phyloP scores from a whole-genome alignment of 2,329 filamentous ascomycete species.

The Cercospora sp. region DNA sequence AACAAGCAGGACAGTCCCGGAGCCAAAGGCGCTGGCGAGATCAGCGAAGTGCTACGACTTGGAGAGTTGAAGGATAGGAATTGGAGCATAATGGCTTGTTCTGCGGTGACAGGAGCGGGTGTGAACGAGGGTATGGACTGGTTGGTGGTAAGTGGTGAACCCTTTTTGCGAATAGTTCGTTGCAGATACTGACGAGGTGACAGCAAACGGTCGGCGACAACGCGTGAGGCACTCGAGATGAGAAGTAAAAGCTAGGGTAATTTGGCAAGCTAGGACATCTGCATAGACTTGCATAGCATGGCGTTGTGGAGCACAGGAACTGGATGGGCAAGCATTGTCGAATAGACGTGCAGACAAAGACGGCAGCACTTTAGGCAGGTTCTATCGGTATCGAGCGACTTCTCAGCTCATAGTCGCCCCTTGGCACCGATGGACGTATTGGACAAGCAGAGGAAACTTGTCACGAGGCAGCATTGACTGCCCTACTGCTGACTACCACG shows the following conservation, averaged over 20 bases:
- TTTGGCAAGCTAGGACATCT: conserved; percentile 4
- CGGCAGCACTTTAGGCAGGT: conserved; percentile 10
- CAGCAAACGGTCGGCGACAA: conserved; percentile 33
- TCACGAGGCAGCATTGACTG: neutral
- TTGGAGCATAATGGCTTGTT: conserved; percentile 99
- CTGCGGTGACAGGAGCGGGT: conserved; percentile 90
- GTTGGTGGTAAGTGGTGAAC: conserved; percentile 71
- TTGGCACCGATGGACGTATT: neutral
- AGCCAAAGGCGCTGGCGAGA: conserved; percentile 93
- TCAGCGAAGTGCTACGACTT: conserved; percentile 86
- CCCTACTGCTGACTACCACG: neutral
- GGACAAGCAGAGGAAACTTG: neutral
- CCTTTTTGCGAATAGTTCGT: neutral
- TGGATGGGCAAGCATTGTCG: conserved; percentile 10
- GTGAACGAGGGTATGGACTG: conserved; percentile 99
- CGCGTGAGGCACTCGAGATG: conserved; percentile 15
- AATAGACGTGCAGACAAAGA: conserved; percentile 14
- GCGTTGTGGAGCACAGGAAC: conserved; percentile 8
- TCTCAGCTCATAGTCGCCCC: neutral
- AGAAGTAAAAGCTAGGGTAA: neutral
- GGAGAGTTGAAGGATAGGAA: conserved; percentile 93
- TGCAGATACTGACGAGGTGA: conserved; percentile 6
- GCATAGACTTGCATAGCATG: conserved; percentile 14
- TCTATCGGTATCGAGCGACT: neutral
- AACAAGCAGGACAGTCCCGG: conserved; percentile 99